phyloP scores from a whole-genome alignment of 2,329 filamentous ascomycete genomes.

The Trichoderma atrobrunneum region DNA sequence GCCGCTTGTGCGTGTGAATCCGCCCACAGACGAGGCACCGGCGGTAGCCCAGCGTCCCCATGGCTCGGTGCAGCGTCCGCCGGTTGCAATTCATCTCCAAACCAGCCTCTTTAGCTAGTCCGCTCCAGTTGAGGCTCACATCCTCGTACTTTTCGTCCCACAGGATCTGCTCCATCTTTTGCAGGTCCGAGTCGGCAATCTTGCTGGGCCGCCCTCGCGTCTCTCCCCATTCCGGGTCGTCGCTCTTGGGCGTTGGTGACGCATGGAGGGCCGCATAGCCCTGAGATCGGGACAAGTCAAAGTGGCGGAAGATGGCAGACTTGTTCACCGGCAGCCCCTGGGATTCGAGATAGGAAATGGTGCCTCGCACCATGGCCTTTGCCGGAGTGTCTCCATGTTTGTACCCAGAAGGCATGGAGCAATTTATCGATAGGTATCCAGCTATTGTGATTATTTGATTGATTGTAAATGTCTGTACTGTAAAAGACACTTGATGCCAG shows the following conservation, averaged over 20 bases:
- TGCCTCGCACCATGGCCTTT: conserved; percentile 40
- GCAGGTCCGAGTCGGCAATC: conserved; percentile 34
- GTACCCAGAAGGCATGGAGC: conserved; percentile 27
- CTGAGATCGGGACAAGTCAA: conserved; percentile 38
- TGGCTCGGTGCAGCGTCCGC: conserved; percentile 37
- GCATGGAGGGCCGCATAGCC: conserved; percentile 38
- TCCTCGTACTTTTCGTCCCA: conserved; percentile 36
- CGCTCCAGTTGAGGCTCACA: conserved; percentile 35
- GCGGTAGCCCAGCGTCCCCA: conserved; percentile 38
- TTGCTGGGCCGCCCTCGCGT: conserved; percentile 37
- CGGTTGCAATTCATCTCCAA: conserved; percentile 34
- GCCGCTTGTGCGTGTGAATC: conserved; percentile 31
- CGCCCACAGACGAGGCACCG: conserved; percentile 34
- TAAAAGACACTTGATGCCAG: background rate
- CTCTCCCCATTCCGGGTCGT: conserved; percentile 40
- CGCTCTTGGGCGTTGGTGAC: conserved; percentile 31
- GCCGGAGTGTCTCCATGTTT: conserved; percentile 39
- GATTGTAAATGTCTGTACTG: background rate
- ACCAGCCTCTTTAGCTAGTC: conserved; percentile 34
- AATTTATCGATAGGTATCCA: background rate
- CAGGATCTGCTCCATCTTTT: conserved; percentile 38
- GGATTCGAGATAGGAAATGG: conserved; percentile 40
- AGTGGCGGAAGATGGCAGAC: conserved; percentile 40
- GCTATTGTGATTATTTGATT: background rate
- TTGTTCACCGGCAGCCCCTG: conserved; percentile 40